Conservation (phyloP, 2,329 filamentous ascomycete species). For the Nemania bipapillata region DNA sequence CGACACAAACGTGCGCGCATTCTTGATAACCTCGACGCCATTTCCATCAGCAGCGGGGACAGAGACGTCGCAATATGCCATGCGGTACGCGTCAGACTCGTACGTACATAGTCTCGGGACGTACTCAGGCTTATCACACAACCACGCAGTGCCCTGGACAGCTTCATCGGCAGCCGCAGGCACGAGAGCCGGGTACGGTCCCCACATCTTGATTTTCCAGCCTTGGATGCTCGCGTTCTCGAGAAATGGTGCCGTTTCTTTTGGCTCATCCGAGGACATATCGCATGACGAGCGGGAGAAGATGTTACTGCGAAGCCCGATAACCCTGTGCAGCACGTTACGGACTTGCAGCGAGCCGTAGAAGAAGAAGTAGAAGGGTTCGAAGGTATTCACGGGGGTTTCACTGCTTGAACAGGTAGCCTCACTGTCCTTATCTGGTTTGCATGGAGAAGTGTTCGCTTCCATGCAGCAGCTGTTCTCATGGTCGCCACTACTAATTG, state of each 20-base stretch:
- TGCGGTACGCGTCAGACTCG: conserved; percentile 38
- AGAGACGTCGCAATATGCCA: conserved; percentile 38
- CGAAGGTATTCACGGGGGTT: conserved; percentile 29
- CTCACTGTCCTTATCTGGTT: neutral
- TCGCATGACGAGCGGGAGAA: conserved; percentile 20
- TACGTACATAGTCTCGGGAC: conserved; percentile 34
- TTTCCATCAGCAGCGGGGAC: neutral
- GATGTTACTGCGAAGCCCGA: neutral
- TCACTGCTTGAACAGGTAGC: neutral
- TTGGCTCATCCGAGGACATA: neutral
- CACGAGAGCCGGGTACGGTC: conserved; percentile 39
- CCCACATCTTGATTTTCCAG: conserved; percentile 41
- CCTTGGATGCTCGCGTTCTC: conserved; percentile 34
- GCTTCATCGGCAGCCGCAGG: conserved; percentile 22
- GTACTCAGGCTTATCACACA: conserved; percentile 37
- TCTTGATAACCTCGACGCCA: conserved; percentile 22
- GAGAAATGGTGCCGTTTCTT: neutral
- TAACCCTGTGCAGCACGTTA: neutral
- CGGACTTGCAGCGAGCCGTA: conserved; percentile 44
- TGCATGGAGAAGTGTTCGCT: neutral
- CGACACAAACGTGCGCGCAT: conserved; percentile 41
- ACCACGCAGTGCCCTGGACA: conserved; percentile 41
- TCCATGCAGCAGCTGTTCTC: neutral
- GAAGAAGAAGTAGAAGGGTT: conserved; percentile 49
- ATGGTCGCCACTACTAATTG: neutral